A percentile compares a stretch with the other conserved stretches of the same genome.
phyloP scores from a whole-genome alignment of 441 rosid genomes.

The Gossypium gossypioides region DNA sequence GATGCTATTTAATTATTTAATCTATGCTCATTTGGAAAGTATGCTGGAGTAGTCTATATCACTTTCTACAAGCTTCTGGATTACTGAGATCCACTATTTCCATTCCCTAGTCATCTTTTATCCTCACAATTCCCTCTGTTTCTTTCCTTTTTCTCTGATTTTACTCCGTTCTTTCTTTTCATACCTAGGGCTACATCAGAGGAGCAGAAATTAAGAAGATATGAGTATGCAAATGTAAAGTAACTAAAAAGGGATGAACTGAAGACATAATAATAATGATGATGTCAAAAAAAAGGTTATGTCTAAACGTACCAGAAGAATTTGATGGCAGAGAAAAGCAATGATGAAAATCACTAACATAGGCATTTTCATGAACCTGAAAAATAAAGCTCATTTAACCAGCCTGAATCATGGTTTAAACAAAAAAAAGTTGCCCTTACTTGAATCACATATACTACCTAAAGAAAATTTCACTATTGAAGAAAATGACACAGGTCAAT shows the following conservation, averaged over 20 bases:
- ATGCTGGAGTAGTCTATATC: background rate
- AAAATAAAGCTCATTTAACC: constrained; percentile 16
- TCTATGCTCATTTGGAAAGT: background rate
- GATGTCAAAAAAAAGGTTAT: background rate
- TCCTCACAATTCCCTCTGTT: background rate
- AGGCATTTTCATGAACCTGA: constrained; percentile 96
- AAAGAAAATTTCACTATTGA: background rate
- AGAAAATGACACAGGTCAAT: background rate
- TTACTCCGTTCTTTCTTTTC: background rate
- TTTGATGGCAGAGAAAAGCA: constrained; percentile 79
- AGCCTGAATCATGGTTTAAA: background rate
- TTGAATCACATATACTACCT: background rate
- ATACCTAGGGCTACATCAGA: too few relatives aligned
- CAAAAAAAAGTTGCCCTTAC: background rate
- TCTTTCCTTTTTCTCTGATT: background rate
- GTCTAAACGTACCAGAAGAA: constrained; percentile 42
- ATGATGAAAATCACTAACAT: constrained; percentile 80
- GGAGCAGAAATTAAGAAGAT: background rate
- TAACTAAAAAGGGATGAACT: background rate
- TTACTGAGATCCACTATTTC: background rate
- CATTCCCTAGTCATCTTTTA: background rate
- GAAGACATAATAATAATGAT: background rate
- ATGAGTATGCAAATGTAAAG: background rate
- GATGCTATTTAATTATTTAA: background rate
- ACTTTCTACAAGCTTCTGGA: constrained; percentile 5